Percentiles rank a stretch among this genome's conserved stretches.
These are phyloP conservation scores for Byssoonygena ceratinophila DNA, from an alignment of 2,329 filamentous ascomycete genomes.

Conservation along the genomic window DNA sequence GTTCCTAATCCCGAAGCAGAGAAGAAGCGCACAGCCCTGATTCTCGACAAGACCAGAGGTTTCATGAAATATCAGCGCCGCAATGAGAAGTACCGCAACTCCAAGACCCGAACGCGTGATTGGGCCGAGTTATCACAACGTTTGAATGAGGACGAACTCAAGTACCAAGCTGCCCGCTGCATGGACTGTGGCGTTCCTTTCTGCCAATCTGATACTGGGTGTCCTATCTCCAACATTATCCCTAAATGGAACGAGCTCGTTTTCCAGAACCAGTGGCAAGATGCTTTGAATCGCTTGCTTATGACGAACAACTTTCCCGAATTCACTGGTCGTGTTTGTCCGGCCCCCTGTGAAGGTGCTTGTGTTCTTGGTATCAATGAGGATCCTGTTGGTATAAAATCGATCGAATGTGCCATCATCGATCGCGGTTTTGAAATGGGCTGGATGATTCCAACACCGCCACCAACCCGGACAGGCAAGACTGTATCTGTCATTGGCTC, in stretches of 20 bases:
- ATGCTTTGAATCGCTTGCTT: slow-evolving; percentile 79
- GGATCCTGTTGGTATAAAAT: slow-evolving; percentile 95
- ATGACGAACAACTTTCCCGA: slow-evolving; percentile 99
- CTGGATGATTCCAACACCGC: slow-evolving; percentile 83
- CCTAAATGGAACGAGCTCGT: slow-evolving; percentile 91
- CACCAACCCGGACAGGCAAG: slow-evolving; percentile 74
- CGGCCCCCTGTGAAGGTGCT: slow-evolving; percentile 89
- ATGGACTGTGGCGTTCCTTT: slow-evolving; percentile 99
- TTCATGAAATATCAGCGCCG: slow-evolving; percentile 97
- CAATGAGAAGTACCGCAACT: slow-evolving; percentile 81
- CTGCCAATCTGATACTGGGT: slow-evolving; percentile 92
- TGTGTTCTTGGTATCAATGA: slow-evolving; percentile 95
- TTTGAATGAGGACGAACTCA: slow-evolving; percentile 85
- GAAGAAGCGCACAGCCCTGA: slow-evolving; percentile 79
- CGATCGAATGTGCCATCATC: slow-evolving; percentile 94
- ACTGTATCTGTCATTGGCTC: slow-evolving; percentile 82
- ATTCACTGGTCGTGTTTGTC: slow-evolving; percentile 93
- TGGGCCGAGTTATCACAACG: slow-evolving; percentile 86
- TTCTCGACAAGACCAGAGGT: slow-evolving; percentile 92
- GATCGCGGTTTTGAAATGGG: slow-evolving; percentile 96
- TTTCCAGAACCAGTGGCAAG: slow-evolving; percentile 67
- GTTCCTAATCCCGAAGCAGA: slow-evolving; percentile 72
- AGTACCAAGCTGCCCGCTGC: slow-evolving; percentile 91
- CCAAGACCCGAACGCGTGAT: slow-evolving; percentile 75
- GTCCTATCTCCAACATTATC: slow-evolving; percentile 94